Conservation (phyloP, 495 filamentous ascomycete species). For the Chaetomium tenue region DNA sequence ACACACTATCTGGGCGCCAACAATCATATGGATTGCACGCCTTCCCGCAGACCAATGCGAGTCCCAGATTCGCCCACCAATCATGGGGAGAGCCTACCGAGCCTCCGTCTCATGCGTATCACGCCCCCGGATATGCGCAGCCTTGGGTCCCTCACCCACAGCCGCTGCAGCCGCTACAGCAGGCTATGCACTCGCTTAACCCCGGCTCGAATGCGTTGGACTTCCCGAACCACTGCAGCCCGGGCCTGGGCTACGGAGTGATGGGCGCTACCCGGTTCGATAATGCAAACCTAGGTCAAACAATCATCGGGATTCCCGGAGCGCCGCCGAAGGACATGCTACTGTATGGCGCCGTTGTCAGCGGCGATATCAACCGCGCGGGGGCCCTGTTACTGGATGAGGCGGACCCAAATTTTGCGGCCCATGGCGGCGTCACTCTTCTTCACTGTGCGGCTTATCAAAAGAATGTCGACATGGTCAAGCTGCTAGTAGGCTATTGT, state of each 20-base stretch:
- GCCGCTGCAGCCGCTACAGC: neutral
- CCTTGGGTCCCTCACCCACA: neutral
- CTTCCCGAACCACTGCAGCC: neutral
- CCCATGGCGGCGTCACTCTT: slow-evolving; percentile 19
- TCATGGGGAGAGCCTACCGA: neutral
- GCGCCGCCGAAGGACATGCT: neutral
- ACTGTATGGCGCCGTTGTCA: slow-evolving; percentile 22
- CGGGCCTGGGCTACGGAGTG: neutral
- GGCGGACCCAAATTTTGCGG: slow-evolving; percentile 11
- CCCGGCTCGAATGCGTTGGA: neutral
- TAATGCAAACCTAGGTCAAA: neutral
- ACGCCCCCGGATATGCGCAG: neutral
- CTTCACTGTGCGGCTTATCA: slow-evolving; percentile 26
- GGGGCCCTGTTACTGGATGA: slow-evolving; percentile 1
- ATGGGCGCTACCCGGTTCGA: neutral
- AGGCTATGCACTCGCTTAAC: neutral
- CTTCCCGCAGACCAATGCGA: neutral
- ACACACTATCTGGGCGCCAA: neutral
- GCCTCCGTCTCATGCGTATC: neutral
- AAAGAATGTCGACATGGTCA: slow-evolving; percentile 17
- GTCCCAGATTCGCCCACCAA: neutral
- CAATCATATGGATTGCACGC: neutral
- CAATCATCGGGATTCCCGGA: neutral
- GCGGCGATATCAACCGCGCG: slow-evolving; percentile 1
- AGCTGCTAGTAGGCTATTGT: slow-evolving; percentile 17